Evolutionary conservation across 2,329 filamentous ascomycete species (phyloP).

Genomic region (Myriosclerotinia curreyana): DNA sequence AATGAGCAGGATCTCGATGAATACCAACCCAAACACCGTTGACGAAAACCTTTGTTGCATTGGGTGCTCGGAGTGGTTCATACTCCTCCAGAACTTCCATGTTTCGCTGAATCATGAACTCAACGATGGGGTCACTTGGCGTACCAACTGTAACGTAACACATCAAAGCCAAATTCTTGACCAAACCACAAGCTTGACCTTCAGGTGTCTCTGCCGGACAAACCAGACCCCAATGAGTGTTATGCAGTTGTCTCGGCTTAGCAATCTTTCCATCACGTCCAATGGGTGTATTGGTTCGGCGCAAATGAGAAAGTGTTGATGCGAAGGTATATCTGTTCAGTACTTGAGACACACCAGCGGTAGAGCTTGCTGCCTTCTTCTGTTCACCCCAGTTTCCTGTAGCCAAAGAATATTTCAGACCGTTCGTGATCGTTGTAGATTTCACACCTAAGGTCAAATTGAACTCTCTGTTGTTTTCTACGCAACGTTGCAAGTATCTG

Average conservation of each 20-base stretch:
- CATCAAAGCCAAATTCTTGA: conserved; percentile 98
- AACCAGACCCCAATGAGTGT: conserved; percentile 97
- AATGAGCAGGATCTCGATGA: conserved; percentile 80
- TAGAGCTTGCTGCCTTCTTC: conserved; percentile 94
- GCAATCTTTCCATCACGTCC: conserved; percentile 97
- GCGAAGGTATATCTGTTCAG: conserved; percentile 97
- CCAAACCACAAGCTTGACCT: conserved; percentile 95
- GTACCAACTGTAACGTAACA: conserved; percentile 97
- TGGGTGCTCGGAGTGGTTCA: conserved; percentile 76
- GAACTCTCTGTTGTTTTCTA: conserved; percentile 86
- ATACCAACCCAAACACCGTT: conserved; percentile 98
- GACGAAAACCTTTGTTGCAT: conserved; percentile 96
- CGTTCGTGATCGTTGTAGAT: conserved; percentile 84
- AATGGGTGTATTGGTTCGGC: conserved; percentile 95
- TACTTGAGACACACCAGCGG: conserved; percentile 96
- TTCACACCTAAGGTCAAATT: conserved; percentile 89
- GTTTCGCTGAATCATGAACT: conserved; percentile 92
- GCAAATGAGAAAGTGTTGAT: conserved; percentile 92
- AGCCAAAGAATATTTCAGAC: conserved; percentile 92
- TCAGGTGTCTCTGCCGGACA: conserved; percentile 97
- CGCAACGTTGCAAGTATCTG: conserved; percentile 86
- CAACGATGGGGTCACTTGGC: conserved; percentile 82
- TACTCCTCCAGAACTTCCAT: conserved; percentile 98
- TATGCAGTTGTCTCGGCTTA: conserved; percentile 95
- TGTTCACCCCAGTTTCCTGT: conserved; percentile 99